A percentile compares a stretch with the other conserved stretches of the same genome.
Evolutionary conservation across 2,329 filamentous ascomycete genomes (phyloP).

Genomic region (Neonectria punicea): DNA sequence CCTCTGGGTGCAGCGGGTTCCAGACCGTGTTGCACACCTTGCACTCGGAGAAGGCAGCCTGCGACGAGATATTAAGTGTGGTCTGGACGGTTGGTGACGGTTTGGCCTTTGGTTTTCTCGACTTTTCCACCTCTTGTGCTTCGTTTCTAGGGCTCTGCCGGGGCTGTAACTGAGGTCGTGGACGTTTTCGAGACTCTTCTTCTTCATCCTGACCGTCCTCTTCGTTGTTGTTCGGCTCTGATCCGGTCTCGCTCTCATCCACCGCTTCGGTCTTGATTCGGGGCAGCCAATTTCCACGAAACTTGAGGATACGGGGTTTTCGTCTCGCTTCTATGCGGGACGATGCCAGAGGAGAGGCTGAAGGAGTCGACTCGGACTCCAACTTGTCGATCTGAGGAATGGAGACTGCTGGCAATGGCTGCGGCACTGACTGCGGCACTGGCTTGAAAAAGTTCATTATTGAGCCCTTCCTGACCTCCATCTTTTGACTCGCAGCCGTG

Average conservation of each 20-base stretch:
- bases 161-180: neutral
- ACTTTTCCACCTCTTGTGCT: slow-evolving; percentile 1
- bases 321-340: slow-evolving; percentile 21
- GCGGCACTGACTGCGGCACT: slow-evolving; percentile 33
- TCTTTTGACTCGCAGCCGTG: neutral
- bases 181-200: neutral
- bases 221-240: neutral
- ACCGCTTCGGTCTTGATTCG: slow-evolving; percentile 17
- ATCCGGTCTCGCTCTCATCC: slow-evolving; percentile 3
- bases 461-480: slow-evolving; percentile 44
- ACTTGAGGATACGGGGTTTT: slow-evolving; percentile 45
- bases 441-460: slow-evolving; percentile 57
- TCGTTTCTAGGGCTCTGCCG: slow-evolving; percentile 12
- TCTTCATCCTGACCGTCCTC: neutral
- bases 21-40: slow-evolving; percentile 56
- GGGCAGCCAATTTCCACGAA: slow-evolving; percentile 38
- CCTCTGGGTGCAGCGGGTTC: slow-evolving; percentile 56
- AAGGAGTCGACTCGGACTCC: slow-evolving; percentile 34
- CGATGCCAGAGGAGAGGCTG: slow-evolving; percentile 40
- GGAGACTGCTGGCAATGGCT: slow-evolving; percentile 12
- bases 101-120: slow-evolving; percentile 35
- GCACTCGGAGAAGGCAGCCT: slow-evolving; percentile 56
- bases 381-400: slow-evolving; percentile 31
- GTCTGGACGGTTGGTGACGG: slow-evolving; percentile 50
- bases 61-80: slow-evolving; percentile 56